phyloP scores from a whole-genome alignment of 306 rosid species.

The Purshia tridentata region DNA sequence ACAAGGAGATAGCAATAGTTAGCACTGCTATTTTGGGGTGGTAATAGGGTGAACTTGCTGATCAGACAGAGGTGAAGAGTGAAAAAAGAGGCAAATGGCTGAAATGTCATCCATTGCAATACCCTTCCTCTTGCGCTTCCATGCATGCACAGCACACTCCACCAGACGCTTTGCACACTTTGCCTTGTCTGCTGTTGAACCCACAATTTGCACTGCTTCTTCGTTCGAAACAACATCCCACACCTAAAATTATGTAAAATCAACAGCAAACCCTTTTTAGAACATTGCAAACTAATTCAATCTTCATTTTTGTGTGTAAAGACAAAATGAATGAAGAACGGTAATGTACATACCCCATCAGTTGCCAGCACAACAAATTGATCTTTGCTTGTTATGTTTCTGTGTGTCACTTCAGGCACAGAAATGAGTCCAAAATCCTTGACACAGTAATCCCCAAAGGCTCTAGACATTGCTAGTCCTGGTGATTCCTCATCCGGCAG shows the following conservation, averaged over 20 bases:
- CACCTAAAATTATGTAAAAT: constrained; percentile 43
- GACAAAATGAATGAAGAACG: not conserved
- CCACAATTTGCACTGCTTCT: constrained; percentile 87
- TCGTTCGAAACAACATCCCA: constrained; percentile 94
- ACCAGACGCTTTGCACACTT: constrained; percentile 68
- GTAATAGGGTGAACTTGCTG: constrained; percentile 35
- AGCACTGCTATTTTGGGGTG: constrained; percentile 28
- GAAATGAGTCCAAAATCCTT: constrained; percentile 83
- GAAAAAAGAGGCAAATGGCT: constrained; percentile 89
- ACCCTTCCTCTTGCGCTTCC: constrained; percentile 84
- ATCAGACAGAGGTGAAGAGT: constrained; percentile 32
- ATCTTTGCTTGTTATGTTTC: constrained; percentile 56
- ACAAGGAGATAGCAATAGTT: not conserved
- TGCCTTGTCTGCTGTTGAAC: constrained; percentile 51
- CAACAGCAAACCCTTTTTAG: not conserved
- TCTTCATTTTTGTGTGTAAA: not conserved
- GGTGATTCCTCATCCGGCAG: constrained; percentile 67
- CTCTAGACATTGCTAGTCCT: constrained; percentile 90
- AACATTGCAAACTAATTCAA: no score
- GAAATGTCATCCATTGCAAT: constrained; percentile 91
- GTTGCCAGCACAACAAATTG: constrained; percentile 85
- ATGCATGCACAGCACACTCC: constrained; percentile 64
- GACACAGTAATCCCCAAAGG: constrained; percentile 84
- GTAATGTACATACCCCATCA: constrained; percentile 66
- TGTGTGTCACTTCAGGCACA: constrained; percentile 77